Evolutionary conservation across 208 protist genomes (phyloP).

Genomic region (Trypanosoma rangeli): DNA sequence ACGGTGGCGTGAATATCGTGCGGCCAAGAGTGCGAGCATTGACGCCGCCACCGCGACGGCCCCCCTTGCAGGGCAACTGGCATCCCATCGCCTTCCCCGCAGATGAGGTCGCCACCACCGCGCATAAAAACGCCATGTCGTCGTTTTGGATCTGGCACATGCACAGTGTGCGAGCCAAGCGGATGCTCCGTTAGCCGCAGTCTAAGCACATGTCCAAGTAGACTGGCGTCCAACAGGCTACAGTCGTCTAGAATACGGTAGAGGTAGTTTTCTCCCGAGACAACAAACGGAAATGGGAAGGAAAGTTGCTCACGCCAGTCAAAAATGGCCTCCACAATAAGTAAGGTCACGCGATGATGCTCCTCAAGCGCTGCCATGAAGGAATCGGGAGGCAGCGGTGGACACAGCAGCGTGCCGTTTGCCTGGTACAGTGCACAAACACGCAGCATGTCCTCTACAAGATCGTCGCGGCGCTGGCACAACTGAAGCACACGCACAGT

Average conservation of each 20-base stretch:
- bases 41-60: conserved; percentile 15
- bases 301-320: conserved; percentile 64
- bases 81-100: conserved; percentile 32
- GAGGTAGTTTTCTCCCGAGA: conserved; percentile 56
- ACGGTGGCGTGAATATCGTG: background rate
- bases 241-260: conserved; percentile 55
- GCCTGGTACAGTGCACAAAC: conserved; percentile 20
- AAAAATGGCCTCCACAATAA: conserved; percentile 58
- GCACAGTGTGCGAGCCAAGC: conserved; percentile 43
- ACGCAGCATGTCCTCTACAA: conserved; percentile 11
- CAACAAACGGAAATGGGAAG: conserved; percentile 56
- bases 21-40: too few species aligned
- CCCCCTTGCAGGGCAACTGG: conserved; percentile 12
- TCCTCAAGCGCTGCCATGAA: conserved; percentile 47
- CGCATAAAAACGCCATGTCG: conserved; percentile 36
- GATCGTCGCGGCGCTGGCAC: conserved; percentile 20
- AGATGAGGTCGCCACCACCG: conserved; percentile 37
- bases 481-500: conserved; percentile 24
- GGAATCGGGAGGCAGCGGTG: background rate
- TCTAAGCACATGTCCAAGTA: conserved; percentile 38
- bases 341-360: conserved; percentile 51
- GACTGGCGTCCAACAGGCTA: conserved; percentile 31
- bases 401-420: background rate
- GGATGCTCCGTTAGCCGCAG: conserved; percentile 52
- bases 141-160: conserved; percentile 28